Percentiles rank a stretch among this genome's conserved stretches.
These are phyloP conservation scores for Hortiboletus campestris DNA, from an alignment of 768 basidiomycete genomes.

Conservation along the genomic window DNA sequence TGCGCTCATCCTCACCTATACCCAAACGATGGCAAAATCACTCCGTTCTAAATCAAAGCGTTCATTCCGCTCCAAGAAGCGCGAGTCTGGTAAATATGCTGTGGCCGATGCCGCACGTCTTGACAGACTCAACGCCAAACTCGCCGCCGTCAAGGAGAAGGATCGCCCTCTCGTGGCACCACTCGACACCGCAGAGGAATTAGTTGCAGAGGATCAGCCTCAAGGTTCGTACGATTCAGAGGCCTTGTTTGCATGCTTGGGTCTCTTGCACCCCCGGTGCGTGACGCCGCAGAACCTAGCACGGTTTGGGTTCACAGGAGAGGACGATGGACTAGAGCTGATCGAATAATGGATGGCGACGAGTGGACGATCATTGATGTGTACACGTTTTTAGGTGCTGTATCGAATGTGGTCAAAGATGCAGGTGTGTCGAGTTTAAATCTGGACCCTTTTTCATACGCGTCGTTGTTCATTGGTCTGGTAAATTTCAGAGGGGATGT, in stretches of 20 bases:
- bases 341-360: not conserved
- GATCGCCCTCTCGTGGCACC: conserved; percentile 26
- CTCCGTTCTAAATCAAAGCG: conserved; percentile 81
- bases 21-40: conserved; percentile 66
- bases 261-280: conserved; percentile 55
- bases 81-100: conserved; percentile 72
- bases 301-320: conserved; percentile 11
- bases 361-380: conserved; percentile 14
- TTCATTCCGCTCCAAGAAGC: conserved; percentile 72
- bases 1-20: not conserved
- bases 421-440: conserved; percentile 21
- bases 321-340: not conserved
- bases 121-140: conserved; percentile 67
- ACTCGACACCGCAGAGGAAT: conserved; percentile 34
- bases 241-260: conserved; percentile 43
- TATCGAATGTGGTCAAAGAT: conserved; percentile 5
- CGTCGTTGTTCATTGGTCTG: conserved; percentile 7
- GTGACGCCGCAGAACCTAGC: conserved; percentile 38
- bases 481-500: conserved; percentile 46
- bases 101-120: conserved; percentile 76
- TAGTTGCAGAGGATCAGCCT: conserved; percentile 27
- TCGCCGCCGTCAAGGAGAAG: conserved; percentile 44
- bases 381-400: conserved; percentile 18
- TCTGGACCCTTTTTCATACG: not conserved
- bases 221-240: conserved; percentile 57